These are phyloP conservation scores for Tetracladium maxilliforme DNA, from an alignment of 2,329 filamentous ascomycete genomes.

Conservation along the genomic window DNA sequence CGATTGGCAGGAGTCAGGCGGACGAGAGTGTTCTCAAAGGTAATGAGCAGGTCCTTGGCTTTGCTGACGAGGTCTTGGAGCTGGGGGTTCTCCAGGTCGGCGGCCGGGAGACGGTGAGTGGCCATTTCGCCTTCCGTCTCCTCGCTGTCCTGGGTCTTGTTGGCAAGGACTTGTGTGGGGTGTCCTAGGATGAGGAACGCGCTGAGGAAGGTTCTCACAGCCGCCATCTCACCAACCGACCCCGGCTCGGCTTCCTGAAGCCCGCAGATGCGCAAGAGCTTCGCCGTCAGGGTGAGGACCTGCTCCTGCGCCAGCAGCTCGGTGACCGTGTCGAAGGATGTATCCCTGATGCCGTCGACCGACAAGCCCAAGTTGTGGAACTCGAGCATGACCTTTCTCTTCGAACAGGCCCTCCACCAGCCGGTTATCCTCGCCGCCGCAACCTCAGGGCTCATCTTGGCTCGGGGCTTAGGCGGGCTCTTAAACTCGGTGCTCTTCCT, in stretches of 20 bases:
- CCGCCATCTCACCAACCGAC: conserved; percentile 53
- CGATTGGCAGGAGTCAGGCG: conserved; percentile 51
- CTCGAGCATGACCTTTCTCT: conserved; percentile 44
- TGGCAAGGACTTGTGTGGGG: conserved; percentile 62
- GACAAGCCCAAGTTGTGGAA: conserved; percentile 54
- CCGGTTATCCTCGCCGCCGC: conserved; percentile 54
- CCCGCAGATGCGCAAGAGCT: conserved; percentile 54
- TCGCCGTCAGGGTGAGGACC: conserved; percentile 50
- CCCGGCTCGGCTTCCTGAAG: conserved; percentile 49
- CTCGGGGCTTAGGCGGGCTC: conserved; percentile 25
- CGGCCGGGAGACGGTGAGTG: conserved; percentile 27
- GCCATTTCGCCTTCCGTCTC: conserved; percentile 30
- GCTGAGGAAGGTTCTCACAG: conserved; percentile 62
- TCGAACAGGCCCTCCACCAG: conserved; percentile 48
- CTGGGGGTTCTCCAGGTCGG: conserved; percentile 45
- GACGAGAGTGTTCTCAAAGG: conserved; percentile 61
- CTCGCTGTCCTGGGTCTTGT: conserved; percentile 46
- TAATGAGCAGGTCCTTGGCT: conserved; percentile 60
- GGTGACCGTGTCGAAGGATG: conserved; percentile 61
- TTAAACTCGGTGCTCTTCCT: conserved; percentile 21
- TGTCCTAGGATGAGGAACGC: conserved; percentile 70
- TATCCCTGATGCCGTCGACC: conserved; percentile 54
- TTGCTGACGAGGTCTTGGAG: conserved; percentile 62
- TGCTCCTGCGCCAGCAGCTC: conserved; percentile 50
- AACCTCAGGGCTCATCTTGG: conserved; percentile 29